Conservation (phyloP, 208 protist species). For the Endotrypanum monterogeii region DNA sequence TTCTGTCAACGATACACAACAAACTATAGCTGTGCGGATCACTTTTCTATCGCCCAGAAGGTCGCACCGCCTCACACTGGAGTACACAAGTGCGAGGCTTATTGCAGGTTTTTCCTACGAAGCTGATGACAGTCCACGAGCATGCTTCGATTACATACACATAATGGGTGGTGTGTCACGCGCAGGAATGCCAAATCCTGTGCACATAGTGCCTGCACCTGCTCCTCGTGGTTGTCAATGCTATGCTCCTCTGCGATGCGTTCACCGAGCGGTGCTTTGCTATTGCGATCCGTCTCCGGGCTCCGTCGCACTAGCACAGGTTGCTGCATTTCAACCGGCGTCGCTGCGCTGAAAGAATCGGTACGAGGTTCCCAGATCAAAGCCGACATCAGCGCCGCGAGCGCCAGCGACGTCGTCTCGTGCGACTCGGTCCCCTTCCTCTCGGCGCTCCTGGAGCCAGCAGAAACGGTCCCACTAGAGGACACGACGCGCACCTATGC, state of each 20-base stretch:
- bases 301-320: neutral
- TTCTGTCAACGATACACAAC: neutral
- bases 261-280: neutral
- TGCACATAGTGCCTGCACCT: neutral
- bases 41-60: neutral
- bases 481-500: conserved; percentile 78
- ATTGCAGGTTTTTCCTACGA: too few species aligned
- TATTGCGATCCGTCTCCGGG: neutral
- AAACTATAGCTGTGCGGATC: neutral
- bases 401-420: neutral
- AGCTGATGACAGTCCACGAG: neutral
- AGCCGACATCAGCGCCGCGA: neutral
- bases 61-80: too few species aligned
- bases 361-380: conserved; percentile 3
- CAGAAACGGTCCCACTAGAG: conserved; percentile 55
- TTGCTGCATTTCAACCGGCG: neutral
- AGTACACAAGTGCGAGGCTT: too few species aligned
- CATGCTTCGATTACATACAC: neutral
- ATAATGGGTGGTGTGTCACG: neutral
- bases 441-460: conserved; percentile 60
- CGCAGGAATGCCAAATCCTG: neutral
- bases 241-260: neutral
- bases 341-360: neutral
- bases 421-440: conserved; percentile 42
- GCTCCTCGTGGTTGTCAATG: neutral